Percentiles rank a stretch among this genome's conserved stretches.
phyloP scores from a whole-genome alignment of 352 stramenopile species.

The Pythium phragmitis region DNA sequence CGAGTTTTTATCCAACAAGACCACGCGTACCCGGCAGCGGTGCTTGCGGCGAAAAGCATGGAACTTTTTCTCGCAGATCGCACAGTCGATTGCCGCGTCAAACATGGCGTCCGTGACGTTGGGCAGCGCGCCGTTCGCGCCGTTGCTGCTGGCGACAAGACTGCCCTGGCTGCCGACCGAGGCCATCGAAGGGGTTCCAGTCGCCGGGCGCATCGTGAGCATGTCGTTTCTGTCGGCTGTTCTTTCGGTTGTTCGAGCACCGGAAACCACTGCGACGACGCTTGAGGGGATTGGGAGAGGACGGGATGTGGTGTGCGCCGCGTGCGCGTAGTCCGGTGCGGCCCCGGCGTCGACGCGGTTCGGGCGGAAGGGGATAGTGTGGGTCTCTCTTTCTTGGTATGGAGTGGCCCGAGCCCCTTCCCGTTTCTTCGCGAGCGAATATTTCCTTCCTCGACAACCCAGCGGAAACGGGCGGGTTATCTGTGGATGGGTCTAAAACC shows the following conservation, averaged over 20 bases:
- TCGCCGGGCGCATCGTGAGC: slow-evolving; percentile 19
- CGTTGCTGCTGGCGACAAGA: slow-evolving; percentile 1
- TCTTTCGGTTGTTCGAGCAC: too few relatives aligned
- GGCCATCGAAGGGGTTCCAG: slow-evolving; percentile 13
- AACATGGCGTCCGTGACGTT: slow-evolving; percentile 35
- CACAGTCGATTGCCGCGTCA: slow-evolving; percentile 65
- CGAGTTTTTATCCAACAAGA: slow-evolving; percentile 4
- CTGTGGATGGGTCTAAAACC: too few relatives aligned
- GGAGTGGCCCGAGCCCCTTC: neutral
- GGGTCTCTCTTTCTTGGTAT: slow-evolving; percentile 2
- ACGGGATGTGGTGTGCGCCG: too few relatives aligned
- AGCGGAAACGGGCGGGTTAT: too few relatives aligned
- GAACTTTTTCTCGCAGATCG: slow-evolving; percentile 84
- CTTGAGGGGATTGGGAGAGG: neutral
- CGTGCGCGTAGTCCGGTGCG: neutral
- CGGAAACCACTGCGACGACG: neutral
- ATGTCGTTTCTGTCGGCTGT: neutral
- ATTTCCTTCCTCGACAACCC: neutral
- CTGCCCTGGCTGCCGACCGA: slow-evolving; percentile 14
- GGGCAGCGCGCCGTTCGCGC: slow-evolving; percentile 9
- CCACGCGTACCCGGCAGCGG: slow-evolving; percentile 59
- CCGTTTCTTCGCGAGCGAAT: neutral
- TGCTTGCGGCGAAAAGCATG: slow-evolving; percentile 85
- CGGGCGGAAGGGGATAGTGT: neutral
- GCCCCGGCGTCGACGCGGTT: neutral